phyloP scores from a whole-genome alignment of 192 early-diverging fungal genomes.

The Backusella sp. region DNA sequence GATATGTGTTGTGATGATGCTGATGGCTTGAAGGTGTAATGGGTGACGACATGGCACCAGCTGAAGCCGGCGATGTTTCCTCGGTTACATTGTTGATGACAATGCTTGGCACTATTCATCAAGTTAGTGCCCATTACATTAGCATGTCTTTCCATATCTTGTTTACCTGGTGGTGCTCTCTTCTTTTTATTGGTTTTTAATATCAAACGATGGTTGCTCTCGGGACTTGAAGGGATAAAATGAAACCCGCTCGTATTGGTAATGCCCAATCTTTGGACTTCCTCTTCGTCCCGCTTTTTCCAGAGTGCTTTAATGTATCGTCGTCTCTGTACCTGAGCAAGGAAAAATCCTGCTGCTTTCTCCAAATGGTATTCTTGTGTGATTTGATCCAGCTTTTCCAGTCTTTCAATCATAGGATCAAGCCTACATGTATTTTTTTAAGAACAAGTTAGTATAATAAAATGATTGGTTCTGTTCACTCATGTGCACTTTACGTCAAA shows the following conservation, averaged over 20 bases:
- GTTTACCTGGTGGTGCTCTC: background rate
- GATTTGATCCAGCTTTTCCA: slow-evolving; percentile 30
- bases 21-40: background rate
- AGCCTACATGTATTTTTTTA: slow-evolving; percentile 6
- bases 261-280: slow-evolving; percentile 14
- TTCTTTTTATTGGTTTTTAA: background rate
- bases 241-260: background rate
- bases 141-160: background rate
- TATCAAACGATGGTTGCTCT: background rate
- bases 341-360: slow-evolving; percentile 30
- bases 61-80: background rate
- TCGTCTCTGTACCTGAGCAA: slow-evolving; percentile 26
- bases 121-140: background rate
- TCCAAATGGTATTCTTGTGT: slow-evolving; percentile 29
- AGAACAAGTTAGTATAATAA: no score
- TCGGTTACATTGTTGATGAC: slow-evolving; percentile 6
- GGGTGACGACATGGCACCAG: background rate
- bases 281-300: slow-evolving; percentile 33
- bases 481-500: slow-evolving; percentile 22
- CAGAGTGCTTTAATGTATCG: slow-evolving; percentile 27
- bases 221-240: background rate
- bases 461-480: no score
- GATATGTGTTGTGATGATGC: background rate
- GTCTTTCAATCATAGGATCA: slow-evolving; percentile 26
- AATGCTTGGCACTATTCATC: slow-evolving; percentile 5